Conservation (phyloP, 805 yeast species). For the Lachancea sp. region DNA sequence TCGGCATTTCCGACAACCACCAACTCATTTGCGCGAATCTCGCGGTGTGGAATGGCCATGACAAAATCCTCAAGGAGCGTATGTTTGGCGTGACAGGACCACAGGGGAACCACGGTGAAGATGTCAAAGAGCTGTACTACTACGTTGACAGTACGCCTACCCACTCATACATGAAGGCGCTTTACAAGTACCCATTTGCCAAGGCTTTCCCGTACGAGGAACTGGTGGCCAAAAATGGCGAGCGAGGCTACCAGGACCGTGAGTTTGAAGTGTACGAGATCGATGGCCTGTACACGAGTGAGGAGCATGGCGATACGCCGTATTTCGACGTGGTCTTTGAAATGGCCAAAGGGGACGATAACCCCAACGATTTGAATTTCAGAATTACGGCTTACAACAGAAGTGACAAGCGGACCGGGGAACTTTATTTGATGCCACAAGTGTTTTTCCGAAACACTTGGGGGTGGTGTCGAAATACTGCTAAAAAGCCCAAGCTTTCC, state of each 20-base stretch:
- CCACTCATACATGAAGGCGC: conserved; percentile 84
- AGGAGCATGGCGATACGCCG: conserved; percentile 46
- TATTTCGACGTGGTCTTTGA: conserved; percentile 87
- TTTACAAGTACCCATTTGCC: conserved; percentile 87
- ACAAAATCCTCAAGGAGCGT: conserved; percentile 76
- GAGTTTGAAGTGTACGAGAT: conserved; percentile 86
- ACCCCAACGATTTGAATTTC: conserved; percentile 74
- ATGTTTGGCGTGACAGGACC: conserved; percentile 85
- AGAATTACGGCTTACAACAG: conserved; percentile 85
- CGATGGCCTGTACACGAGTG: conserved; percentile 51
- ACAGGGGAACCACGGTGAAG: conserved; percentile 95
- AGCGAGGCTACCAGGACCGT: conserved; percentile 56
- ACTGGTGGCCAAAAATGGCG: conserved; percentile 58
- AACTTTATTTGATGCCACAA: conserved; percentile 81
- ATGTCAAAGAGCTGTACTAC: conserved; percentile 79
- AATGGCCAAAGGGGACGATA: conserved; percentile 78
- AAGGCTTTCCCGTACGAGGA: conserved; percentile 72
- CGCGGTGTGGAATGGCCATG: conserved; percentile 90
- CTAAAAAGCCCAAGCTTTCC: conserved; percentile 45
- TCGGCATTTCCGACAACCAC: conserved; percentile 81
- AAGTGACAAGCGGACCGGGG: conserved; percentile 69
- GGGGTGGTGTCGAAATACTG: conserved; percentile 68
- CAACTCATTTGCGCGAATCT: conserved; percentile 70
- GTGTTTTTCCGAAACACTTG: conserved; percentile 81
- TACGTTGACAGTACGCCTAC: conserved; percentile 90